Base-by-base conservation (phyloP, 2,329 filamentous ascomycete genomes). In the Fusarium oligoseptatum region DNA sequence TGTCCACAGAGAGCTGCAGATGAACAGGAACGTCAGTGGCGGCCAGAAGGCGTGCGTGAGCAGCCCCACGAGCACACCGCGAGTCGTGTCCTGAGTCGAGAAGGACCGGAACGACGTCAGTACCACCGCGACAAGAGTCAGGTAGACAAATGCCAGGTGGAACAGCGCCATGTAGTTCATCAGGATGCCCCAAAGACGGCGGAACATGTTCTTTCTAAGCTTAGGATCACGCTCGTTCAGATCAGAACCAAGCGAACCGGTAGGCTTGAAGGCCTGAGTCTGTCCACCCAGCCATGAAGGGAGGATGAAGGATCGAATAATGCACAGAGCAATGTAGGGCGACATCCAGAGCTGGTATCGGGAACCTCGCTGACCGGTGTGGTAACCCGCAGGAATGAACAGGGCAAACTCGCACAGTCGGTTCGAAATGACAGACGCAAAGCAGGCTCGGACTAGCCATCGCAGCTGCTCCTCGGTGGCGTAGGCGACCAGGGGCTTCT, bases 1-100 rank as follows among this genome's bases (percentile, higher is more conserved):
- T 0, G 86, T 89, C 88, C 88, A 91, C 29, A 89, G 82, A 1
- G 88, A 88, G 60, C 83, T 86, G 82, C 86, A 87, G 57, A 88
- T 85, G 77, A 88, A 88, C 50, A 90, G 76, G 81, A 89, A 91
- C 0, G 88, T 87, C 50, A 91, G 76, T 0, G 90, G 90, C 7
- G 89, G 89, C 90, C 90, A 92, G 81, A 88, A 89, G 14, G 88
- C 89, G 78, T 91, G 89, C 0, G 89, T 91, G 45, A 92, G 78
- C 5, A 92, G 82, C 73, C 85, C 86, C 57, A 88, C 77, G 17
- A 90, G 82, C n/a, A 86, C 81, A 11, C 84, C 82, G 71, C 81
- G 81, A 37, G 82, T 80, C 6, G 80, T 77, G 22, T 82, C 76
- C 27, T 85, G 79, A 17, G 82, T 76, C 39, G 82, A 78, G 74